These are phyloP conservation scores for Pyrenochaeta sp. DNA, from an alignment of 2,329 filamentous ascomycete genomes.

Conservation along the genomic window DNA sequence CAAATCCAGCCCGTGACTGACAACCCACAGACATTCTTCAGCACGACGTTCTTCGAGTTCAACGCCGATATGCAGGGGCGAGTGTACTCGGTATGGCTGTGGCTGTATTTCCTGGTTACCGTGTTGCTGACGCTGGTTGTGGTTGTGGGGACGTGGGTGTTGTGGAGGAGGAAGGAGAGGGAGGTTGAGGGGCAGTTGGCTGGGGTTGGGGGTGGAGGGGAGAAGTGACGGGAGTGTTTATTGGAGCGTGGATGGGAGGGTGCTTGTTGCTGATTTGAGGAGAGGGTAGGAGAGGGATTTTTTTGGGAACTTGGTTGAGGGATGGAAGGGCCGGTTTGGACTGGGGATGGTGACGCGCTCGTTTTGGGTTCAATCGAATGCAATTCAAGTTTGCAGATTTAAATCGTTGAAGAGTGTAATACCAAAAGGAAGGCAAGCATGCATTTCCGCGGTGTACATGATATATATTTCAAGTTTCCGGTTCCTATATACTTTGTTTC, in stretches of 20 bases:
- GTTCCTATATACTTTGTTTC: too few species aligned
- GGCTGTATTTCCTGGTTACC: conserved; percentile 28
- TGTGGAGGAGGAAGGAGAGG: conserved; percentile 25
- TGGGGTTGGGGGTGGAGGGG: background rate
- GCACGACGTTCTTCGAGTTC: conserved; percentile 29
- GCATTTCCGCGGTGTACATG: too few species aligned
- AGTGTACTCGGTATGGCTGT: conserved; percentile 26
- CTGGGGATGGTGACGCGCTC: too few species aligned
- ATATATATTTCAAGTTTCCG: too few species aligned
- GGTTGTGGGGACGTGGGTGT: conserved; percentile 11
- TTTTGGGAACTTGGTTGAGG: too few species aligned
- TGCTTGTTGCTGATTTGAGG: background rate
- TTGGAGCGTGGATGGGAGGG: background rate
- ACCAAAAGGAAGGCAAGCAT: too few species aligned
- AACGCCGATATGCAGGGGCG: conserved; percentile 6
- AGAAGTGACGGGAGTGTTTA: too few species aligned
- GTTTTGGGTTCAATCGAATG: too few species aligned
- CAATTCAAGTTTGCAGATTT: too few species aligned
- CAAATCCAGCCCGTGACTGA: background rate
- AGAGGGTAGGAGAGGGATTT: too few species aligned
- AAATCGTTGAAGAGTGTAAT: too few species aligned
- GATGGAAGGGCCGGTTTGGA: too few species aligned
- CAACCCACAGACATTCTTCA: conserved; percentile 27
- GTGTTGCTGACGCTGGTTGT: conserved; percentile 14
- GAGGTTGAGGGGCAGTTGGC: conserved; percentile 7